Conservation (phyloP, 2,329 filamentous ascomycete species). For the Penicillium sp. region DNA sequence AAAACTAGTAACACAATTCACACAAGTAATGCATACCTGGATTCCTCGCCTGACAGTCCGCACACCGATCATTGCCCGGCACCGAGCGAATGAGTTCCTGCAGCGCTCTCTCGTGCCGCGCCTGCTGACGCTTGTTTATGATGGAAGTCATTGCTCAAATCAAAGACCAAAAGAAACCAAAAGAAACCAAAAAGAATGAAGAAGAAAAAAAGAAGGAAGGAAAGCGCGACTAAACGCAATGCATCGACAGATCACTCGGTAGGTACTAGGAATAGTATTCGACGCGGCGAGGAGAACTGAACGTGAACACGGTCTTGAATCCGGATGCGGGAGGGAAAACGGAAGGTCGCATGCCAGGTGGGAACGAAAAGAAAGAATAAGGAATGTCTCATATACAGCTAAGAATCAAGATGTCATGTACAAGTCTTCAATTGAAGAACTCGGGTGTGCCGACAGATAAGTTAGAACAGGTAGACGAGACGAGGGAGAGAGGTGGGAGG, state of each 20-base stretch:
- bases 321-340: background rate
- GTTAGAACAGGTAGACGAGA: background rate
- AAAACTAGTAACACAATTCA: conserved; percentile 12
- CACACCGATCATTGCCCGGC: conserved; percentile 87
- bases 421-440: background rate
- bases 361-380: background rate
- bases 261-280: background rate
- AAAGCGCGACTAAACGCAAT: background rate
- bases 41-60: conserved; percentile 87
- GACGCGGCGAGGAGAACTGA: background rate
- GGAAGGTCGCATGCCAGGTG: background rate
- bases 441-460: too few species aligned
- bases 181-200: background rate
- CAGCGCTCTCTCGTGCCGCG: conserved; percentile 87
- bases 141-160: conserved; percentile 59
- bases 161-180: background rate
- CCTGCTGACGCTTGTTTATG: conserved; percentile 94
- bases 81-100: conserved; percentile 83
- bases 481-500: background rate
- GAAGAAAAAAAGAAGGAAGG: background rate
- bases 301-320: background rate
- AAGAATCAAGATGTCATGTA: background rate
- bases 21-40: conserved; percentile 59
- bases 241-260: background rate
- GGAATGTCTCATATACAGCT: background rate